Percentiles rank a stretch among this genome's conserved stretches.
Evolutionary conservation across 2,329 filamentous ascomycete genomes (phyloP).

Genomic region (Cucurbitaria berberidis): DNA sequence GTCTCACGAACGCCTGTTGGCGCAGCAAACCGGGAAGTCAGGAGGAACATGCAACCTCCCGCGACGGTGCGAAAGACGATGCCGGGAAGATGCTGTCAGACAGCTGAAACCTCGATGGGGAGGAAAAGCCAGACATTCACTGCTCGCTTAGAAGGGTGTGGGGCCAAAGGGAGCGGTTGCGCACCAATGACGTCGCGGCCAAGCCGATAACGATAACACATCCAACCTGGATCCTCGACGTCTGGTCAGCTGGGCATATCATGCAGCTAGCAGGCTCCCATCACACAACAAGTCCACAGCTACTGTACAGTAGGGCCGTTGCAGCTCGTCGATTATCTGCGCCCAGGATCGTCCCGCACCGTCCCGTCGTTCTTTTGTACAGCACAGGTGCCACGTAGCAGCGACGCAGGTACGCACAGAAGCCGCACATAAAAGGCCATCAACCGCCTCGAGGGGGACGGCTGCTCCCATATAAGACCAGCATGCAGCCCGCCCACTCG

Average conservation of each 20-base stretch:
- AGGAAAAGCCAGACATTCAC: background rate
- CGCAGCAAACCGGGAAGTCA: constrained; percentile 13
- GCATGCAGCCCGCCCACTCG: constrained; percentile 15
- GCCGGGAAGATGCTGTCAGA: constrained; percentile 5
- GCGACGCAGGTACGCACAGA: constrained; percentile 40
- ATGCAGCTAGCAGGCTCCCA: constrained; percentile 38
- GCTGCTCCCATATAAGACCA: constrained; percentile 33
- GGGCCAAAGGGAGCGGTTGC: constrained; percentile 7
- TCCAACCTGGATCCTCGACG: constrained; percentile 10
- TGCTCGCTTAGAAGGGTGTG: background rate
- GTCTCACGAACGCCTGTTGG: constrained; percentile 9
- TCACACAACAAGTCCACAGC: constrained; percentile 32
- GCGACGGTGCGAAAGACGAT: constrained; percentile 19
- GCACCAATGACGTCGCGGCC: constrained; percentile 29
- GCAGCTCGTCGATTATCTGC: constrained; percentile 32
- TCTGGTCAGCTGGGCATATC: constrained; percentile 21
- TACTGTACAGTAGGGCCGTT: constrained; percentile 28
- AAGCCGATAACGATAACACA: constrained; percentile 34
- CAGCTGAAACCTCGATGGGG: constrained; percentile 14
- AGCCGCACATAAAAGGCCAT: constrained; percentile 35
- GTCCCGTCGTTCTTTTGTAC: constrained; percentile 42
- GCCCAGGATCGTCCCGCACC: constrained; percentile 47
- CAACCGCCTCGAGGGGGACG: constrained; percentile 23
- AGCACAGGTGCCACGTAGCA: constrained; percentile 49
- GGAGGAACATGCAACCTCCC: constrained; percentile 23